phyloP scores from a whole-genome alignment of 2,329 filamentous ascomycete genomes.

The Gremmenia infestans region DNA sequence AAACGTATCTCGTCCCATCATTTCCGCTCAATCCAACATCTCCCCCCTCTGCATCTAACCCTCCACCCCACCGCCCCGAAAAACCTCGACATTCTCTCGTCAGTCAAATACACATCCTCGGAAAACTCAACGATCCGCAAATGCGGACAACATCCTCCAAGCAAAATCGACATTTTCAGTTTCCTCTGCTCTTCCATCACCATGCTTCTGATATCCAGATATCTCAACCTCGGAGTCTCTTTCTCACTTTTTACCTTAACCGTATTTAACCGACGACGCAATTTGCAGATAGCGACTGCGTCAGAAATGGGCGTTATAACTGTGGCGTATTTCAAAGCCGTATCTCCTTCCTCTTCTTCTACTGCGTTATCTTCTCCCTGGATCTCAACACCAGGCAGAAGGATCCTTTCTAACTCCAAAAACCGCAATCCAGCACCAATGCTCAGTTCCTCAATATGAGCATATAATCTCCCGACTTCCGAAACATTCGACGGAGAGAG shows the following conservation, averaged over 20 bases:
- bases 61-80: constrained; percentile 9
- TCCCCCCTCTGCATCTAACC: not conserved
- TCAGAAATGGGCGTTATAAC: not conserved
- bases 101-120: not conserved
- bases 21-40: constrained; percentile 1
- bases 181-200: constrained; percentile 4
- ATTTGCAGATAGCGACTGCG: constrained; percentile 6
- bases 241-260: not conserved
- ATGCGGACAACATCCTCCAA: not conserved
- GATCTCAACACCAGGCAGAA: not conserved
- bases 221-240: not conserved
- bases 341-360: not conserved
- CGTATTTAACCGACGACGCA: constrained; percentile 1
- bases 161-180: not conserved
- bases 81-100: not conserved
- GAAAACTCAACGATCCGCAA: constrained; percentile 4
- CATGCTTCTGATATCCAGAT: constrained; percentile 4
- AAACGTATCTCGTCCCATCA: not conserved
- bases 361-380: not conserved
- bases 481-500: not conserved
- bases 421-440: not conserved
- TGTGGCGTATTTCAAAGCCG: not conserved
- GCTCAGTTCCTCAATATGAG: not conserved
- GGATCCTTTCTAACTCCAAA: not conserved
- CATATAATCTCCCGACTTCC: not conserved